Conservation (phyloP, 2,329 filamentous ascomycete species). For the Ophioceras dolichostomum region DNA sequence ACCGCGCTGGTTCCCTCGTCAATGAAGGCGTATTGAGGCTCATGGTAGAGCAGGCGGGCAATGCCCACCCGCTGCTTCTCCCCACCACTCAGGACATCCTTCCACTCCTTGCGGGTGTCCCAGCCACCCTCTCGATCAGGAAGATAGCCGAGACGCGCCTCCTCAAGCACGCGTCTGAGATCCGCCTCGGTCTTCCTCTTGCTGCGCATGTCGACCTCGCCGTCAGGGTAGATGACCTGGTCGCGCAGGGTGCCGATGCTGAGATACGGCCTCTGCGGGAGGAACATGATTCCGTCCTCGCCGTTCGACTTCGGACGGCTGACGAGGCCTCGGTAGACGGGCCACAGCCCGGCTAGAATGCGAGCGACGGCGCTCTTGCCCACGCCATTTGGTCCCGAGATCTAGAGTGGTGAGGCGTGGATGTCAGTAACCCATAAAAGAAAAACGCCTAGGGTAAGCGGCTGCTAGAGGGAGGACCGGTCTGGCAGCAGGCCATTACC, state of each 20-base stretch:
- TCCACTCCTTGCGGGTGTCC: slow-evolving; percentile 97
- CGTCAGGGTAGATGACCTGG: slow-evolving; percentile 96
- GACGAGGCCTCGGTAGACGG: slow-evolving; percentile 85
- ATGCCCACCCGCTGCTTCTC: slow-evolving; percentile 96
- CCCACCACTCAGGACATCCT: slow-evolving; percentile 90
- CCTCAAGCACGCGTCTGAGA: slow-evolving; percentile 66
- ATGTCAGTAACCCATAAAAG: too few species aligned
- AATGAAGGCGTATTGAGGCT: slow-evolving; percentile 86
- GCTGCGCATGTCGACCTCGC: slow-evolving; percentile 84
- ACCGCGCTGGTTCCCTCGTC: slow-evolving; percentile 95
- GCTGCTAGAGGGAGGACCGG: too few species aligned
- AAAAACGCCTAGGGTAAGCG: background rate
- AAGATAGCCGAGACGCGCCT: slow-evolving; percentile 77
- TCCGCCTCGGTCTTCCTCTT: slow-evolving; percentile 67
- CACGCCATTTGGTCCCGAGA: slow-evolving; percentile 89
- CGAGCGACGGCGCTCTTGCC: slow-evolving; percentile 85
- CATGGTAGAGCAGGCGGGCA: slow-evolving; percentile 83
- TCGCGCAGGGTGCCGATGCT: slow-evolving; percentile 87
- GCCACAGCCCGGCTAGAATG: slow-evolving; percentile 87
- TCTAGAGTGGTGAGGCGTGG: slow-evolving; percentile 26
- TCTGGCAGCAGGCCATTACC: too few species aligned
- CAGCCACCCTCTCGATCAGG: slow-evolving; percentile 88
- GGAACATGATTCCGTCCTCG: slow-evolving; percentile 93
- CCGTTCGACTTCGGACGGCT: slow-evolving; percentile 72
- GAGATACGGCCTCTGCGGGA: slow-evolving; percentile 87